Percentiles rank a stretch among this genome's conserved stretches.
phyloP scores from a whole-genome alignment of 768 basidiomycete species.

The Rhodocollybia butyracea region DNA sequence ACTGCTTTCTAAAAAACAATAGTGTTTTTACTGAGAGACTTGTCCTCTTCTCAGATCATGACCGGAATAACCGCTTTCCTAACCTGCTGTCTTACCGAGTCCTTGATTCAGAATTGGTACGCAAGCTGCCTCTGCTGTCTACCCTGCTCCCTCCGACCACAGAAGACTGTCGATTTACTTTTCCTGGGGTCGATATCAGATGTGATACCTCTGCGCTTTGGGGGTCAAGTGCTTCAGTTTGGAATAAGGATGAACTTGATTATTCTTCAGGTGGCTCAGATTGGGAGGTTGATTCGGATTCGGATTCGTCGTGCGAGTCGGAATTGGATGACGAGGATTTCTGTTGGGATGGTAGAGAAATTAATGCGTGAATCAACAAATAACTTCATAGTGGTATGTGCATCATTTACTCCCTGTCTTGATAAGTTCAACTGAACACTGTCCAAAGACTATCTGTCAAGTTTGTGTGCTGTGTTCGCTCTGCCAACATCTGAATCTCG shows the following conservation, averaged over 20 bases:
- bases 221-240: not conserved
- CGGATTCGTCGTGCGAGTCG: no score
- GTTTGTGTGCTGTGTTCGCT: no score
- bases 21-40: not conserved
- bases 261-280: not conserved
- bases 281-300: no score
- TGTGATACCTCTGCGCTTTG: not conserved
- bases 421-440: no score
- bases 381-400: no score
- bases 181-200: not conserved
- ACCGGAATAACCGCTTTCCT: not conserved
- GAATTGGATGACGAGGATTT: no score
- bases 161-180: not conserved
- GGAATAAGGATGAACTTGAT: not conserved
- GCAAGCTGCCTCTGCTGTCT: not conserved
- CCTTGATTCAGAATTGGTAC: not conserved
- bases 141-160: not conserved
- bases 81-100: not conserved
- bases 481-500: no score
- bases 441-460: no score
- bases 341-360: no score
- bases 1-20: not conserved
- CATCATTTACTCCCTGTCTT: no score
- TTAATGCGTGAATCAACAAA: no score
- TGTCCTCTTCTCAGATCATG: not conserved